Base-by-base conservation (phyloP, 306 rosid genomes). In the Purshia tridentata region DNA sequence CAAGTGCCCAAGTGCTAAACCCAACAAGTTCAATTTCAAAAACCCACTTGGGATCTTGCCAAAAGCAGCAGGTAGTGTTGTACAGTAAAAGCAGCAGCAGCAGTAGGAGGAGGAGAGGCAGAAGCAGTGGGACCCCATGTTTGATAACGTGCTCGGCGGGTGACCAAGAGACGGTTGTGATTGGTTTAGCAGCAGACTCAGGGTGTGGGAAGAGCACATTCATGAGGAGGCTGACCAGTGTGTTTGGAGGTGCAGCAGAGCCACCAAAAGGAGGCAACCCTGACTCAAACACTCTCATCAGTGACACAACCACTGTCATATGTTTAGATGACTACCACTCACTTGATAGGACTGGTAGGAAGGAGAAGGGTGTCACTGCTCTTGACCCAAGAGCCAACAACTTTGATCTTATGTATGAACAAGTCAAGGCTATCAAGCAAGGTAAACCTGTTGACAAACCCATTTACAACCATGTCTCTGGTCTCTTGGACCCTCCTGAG, bases 161-260 rank as follows among this genome's bases (percentile, higher is more conserved):
- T 67, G 86, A 69, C 61, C 76, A 86, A 70, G 89, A 88, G 85
- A 95, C 99, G 6, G 77, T 95, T 48, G 99, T 95, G 85, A 95
- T 95, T 70, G 99, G 99, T 49, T 84, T 95, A 0, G 99, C 99
- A 6, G 99, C 99, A 1, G 99, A 95, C 77, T 95, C 99, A 0
- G 99, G 99, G 0, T 95, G 99, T 70, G 99, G 99, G 29, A 95
- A 95, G 80, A 91, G 98, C 37, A 95, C 99, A 29, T 95, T 95
- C 92, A 95, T 95, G 99, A 89, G 99, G 67, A 87, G 99, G 67
- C 82, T 95, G 9, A 95, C 99, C 0, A 95, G 97, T 72, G 99
- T 95, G 45, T 95, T 95, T 70, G 99, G 99, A 41, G 99, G 99
- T 1, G 86, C 90, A 20, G 99, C 98, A 20, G 93, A 91, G 49